These are phyloP conservation scores for Penicillium turbatum DNA, from an alignment of 495 filamentous ascomycete species.

Conservation along the genomic window DNA sequence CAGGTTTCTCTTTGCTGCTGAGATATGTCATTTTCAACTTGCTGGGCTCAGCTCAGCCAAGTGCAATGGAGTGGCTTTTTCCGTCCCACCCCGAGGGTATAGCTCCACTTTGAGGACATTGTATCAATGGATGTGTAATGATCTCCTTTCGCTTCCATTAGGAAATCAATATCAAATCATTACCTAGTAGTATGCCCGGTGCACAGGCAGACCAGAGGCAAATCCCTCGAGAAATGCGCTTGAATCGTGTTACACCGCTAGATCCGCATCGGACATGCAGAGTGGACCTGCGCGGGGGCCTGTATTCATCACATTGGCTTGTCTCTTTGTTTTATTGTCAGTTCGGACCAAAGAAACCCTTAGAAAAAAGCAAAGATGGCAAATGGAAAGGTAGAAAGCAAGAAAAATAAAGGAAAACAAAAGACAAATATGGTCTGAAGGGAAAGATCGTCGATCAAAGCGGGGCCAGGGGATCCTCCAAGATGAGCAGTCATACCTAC, in stretches of 20 bases:
- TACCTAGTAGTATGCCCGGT: slow-evolving; percentile 7
- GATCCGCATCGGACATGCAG: slow-evolving; percentile 20
- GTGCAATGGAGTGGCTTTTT: slow-evolving; percentile 19
- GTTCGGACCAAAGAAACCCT: neutral
- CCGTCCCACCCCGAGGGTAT: slow-evolving; percentile 21
- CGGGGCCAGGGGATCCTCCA: slow-evolving; percentile 1
- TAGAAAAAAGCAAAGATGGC: neutral
- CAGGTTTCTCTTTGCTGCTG: slow-evolving; percentile 9
- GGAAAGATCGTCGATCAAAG: slow-evolving; percentile 14
- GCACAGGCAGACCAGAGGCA: slow-evolving; percentile 1
- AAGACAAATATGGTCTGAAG: neutral
- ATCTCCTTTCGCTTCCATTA: neutral
- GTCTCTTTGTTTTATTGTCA: slow-evolving; percentile 2
- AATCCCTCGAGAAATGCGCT: slow-evolving; percentile 12
- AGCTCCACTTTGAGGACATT: slow-evolving; percentile 12
- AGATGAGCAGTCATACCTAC: slow-evolving; percentile 20
- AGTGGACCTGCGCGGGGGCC: slow-evolving; percentile 5
- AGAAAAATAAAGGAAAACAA: neutral
- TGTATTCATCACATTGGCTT: slow-evolving; percentile 25
- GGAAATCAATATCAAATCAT: neutral
- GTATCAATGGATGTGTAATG: slow-evolving; percentile 2
- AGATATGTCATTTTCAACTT: slow-evolving; percentile 30
- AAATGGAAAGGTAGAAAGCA: neutral
- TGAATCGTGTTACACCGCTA: slow-evolving; percentile 29
- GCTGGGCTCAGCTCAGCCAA: slow-evolving; percentile 23